Percentiles rank a stretch among this genome's conserved stretches.
Evolutionary conservation across 1,284 basidiomycete species (phyloP).

Genomic region (Ceratobasidium sp.): DNA sequence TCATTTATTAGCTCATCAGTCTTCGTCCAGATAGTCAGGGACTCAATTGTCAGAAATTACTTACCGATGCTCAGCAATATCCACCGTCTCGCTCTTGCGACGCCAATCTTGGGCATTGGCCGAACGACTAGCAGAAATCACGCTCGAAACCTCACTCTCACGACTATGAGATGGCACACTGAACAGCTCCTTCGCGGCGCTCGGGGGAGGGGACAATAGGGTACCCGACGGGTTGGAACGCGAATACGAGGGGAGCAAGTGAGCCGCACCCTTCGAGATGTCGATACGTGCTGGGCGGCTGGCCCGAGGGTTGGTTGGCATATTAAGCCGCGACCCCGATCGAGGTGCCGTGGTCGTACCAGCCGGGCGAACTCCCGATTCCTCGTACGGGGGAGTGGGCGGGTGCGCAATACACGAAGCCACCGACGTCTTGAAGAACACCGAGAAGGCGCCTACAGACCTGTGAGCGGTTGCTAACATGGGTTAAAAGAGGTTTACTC

Average conservation of each 20-base stretch:
- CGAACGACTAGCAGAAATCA: no score
- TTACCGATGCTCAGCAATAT: no score
- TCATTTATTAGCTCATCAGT: background rate
- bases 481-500: background rate
- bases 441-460: slow-evolving; percentile 28
- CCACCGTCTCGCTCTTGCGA: no score
- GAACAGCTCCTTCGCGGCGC: background rate
- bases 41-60: no score
- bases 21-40: no score
- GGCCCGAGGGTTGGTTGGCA: slow-evolving; percentile 22
- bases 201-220: slow-evolving; percentile 31
- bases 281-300: slow-evolving; percentile 38
- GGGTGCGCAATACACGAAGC: background rate
- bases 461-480: background rate
- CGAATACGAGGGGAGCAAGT: slow-evolving; percentile 31
- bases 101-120: no score
- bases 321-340: background rate
- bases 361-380: background rate
- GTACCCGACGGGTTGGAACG: background rate
- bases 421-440: slow-evolving; percentile 26
- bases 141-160: no score
- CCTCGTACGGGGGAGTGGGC: slow-evolving; percentile 23
- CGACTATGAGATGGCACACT: background rate
- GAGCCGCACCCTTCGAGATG: slow-evolving; percentile 12
- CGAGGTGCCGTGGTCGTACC: background rate